phyloP scores from a whole-genome alignment of 306 rosid species.

The Cucumis hystrix region DNA sequence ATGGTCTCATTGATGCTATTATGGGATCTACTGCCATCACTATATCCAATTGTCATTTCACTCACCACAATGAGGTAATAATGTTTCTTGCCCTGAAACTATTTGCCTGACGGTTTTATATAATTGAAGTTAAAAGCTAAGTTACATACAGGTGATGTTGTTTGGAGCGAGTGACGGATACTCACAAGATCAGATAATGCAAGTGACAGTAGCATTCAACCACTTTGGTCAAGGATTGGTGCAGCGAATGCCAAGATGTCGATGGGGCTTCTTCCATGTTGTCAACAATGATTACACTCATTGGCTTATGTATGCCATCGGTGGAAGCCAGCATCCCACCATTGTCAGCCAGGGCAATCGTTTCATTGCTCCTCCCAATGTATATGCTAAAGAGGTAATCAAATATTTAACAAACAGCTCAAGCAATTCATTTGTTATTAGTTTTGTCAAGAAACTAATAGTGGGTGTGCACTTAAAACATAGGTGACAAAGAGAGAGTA shows the following conservation, averaged over 20 bases:
- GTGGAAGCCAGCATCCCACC: constrained; percentile 61
- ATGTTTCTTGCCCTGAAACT: not conserved
- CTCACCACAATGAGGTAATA: constrained; percentile 50
- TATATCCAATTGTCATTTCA: constrained; percentile 70
- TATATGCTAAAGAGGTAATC: constrained; percentile 37
- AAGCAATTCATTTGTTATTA: not conserved
- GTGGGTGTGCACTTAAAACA: not conserved
- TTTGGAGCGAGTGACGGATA: constrained; percentile 49
- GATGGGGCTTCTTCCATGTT: constrained; percentile 56
- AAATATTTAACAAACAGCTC: not conserved
- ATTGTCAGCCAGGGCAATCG: constrained; percentile 71
- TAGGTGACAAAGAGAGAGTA: constrained; percentile 66
- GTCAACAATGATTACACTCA: constrained; percentile 76
- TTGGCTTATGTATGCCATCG: constrained; percentile 88
- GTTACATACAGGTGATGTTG: constrained; percentile 45
- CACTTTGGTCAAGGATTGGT: constrained; percentile 54
- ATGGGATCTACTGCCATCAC: constrained; percentile 77
- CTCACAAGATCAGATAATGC: constrained; percentile 39
- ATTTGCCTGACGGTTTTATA: not conserved
- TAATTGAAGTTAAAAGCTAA: not conserved
- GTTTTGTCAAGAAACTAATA: not conserved
- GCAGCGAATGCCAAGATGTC: constrained; percentile 70
- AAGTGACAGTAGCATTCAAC: constrained; percentile 71
- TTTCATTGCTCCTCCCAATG: constrained; percentile 35
- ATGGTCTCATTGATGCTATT: constrained; percentile 62